phyloP scores from a whole-genome alignment of 495 filamentous ascomycete genomes.

The Penicillium fimorum region DNA sequence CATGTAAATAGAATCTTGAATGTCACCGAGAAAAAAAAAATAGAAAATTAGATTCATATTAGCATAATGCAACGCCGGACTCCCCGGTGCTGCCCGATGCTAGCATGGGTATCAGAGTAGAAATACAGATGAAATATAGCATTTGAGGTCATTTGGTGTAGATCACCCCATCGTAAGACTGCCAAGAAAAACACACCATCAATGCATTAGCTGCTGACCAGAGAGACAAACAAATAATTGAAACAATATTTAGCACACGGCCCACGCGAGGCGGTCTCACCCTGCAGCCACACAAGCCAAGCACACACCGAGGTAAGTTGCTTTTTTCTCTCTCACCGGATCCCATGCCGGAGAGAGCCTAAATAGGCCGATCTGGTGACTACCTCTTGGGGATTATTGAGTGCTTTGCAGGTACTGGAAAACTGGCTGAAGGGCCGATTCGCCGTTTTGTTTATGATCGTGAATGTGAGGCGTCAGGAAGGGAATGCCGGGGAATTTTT shows the following conservation, averaged over 20 bases:
- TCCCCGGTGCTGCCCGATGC: constrained; percentile 22
- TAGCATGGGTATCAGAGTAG: constrained; percentile 28
- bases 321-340: constrained; percentile 9
- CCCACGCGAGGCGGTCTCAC: constrained; percentile 2
- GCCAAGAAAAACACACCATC: constrained; percentile 9
- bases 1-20: not conserved
- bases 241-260: constrained; percentile 5
- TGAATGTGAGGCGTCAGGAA: constrained; percentile 42
- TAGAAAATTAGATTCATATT: constrained; percentile 1
- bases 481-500: constrained; percentile 35
- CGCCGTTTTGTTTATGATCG: constrained; percentile 35
- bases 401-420: constrained; percentile 28
- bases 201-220: constrained; percentile 3
- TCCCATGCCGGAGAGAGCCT: not conserved
- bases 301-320: constrained; percentile 11
- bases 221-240: constrained; percentile 8
- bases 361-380: constrained; percentile 1
- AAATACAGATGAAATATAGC: constrained; percentile 18
- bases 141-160: constrained; percentile 16
- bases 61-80: constrained; percentile 20
- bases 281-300: constrained; percentile 21
- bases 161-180: not conserved
- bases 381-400: not conserved
- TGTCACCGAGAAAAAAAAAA: not conserved
- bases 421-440: constrained; percentile 31